These are phyloP conservation scores for Trichoderma orchidacearum DNA, from an alignment of 495 filamentous ascomycete genomes.

Conservation along the genomic window DNA sequence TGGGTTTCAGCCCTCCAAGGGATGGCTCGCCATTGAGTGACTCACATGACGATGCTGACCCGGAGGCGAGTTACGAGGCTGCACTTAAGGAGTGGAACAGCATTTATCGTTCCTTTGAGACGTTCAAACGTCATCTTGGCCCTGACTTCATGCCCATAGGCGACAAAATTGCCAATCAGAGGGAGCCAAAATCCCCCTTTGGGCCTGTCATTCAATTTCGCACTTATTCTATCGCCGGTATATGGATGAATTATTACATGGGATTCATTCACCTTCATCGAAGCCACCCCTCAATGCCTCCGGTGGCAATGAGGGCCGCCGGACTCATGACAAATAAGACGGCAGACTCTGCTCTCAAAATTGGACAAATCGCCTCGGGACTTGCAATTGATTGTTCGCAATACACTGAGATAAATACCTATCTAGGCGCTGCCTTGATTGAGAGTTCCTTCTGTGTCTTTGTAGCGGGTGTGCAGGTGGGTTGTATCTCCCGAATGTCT, in stretches of 20 bases:
- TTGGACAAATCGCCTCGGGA: constrained; percentile 72
- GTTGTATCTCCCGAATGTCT: constrained; percentile 1
- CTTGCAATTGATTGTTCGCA: constrained; percentile 51
- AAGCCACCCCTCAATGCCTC: constrained; percentile 79
- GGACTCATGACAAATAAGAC: constrained; percentile 59
- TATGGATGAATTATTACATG: constrained; percentile 78
- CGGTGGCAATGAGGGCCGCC: constrained; percentile 75
- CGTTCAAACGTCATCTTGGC: constrained; percentile 52
- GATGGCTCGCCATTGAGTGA: constrained; percentile 21
- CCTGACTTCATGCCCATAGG: constrained; percentile 67
- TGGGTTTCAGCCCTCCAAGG: constrained; percentile 37
- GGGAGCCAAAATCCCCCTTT: constrained; percentile 45
- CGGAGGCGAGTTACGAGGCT: constrained; percentile 47
- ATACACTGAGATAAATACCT: constrained; percentile 52
- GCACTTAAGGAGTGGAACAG: constrained; percentile 70
- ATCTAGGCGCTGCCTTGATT: constrained; percentile 66
- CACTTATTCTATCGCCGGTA: constrained; percentile 68
- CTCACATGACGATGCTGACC: constrained; percentile 24
- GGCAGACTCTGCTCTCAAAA: constrained; percentile 49
- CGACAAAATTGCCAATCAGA: constrained; percentile 49
- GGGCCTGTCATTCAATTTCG: constrained; percentile 72
- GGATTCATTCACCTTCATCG: constrained; percentile 65
- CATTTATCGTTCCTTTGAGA: constrained; percentile 56
- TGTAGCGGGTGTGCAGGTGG: constrained; percentile 61
- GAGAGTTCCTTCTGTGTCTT: constrained; percentile 73